Evolutionary conservation across 441 rosid genomes (phyloP).

Genomic region (Metrosideros polymorpha): DNA sequence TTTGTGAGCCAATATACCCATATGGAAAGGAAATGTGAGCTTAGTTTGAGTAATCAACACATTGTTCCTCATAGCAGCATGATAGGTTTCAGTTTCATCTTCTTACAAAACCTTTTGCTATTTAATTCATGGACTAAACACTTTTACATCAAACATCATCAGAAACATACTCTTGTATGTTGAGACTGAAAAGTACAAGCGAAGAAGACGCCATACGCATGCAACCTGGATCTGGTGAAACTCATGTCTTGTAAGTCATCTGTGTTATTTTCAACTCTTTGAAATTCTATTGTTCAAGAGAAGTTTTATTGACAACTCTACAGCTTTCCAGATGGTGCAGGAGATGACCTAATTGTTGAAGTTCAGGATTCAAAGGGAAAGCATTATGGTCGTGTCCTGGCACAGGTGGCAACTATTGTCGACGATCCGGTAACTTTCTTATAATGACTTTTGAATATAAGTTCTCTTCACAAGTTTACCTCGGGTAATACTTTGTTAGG

Average conservation of each 20-base stretch:
- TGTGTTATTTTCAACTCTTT: neutral
- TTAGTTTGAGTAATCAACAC: neutral
- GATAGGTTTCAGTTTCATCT: neutral
- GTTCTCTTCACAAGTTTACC: neutral
- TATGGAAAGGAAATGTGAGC: neutral
- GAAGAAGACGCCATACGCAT: constrained; percentile 72
- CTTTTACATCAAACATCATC: constrained; percentile 12
- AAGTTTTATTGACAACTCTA: constrained; percentile 21
- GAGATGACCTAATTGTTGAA: constrained; percentile 92
- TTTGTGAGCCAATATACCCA: neutral
- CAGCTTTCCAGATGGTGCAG: constrained; percentile 97
- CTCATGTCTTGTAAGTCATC: constrained; percentile 76
- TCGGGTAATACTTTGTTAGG: neutral
- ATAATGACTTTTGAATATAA: neutral
- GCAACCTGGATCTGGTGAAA: constrained; percentile 98
- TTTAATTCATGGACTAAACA: neutral
- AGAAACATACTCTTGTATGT: constrained; percentile 74
- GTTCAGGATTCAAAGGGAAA: constrained; percentile 84
- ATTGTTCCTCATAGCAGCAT: neutral
- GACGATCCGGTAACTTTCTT: constrained; percentile 55
- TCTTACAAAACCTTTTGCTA: neutral
- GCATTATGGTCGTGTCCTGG: constrained; percentile 84
- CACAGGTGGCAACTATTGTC: constrained; percentile 76
- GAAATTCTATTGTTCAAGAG: constrained; percentile 1
- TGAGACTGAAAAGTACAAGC: constrained; percentile 74